A percentile compares a stretch with the other conserved stretches of the same genome.
phyloP scores from a whole-genome alignment of 805 yeast species.

The Metschnikowia rubicola region DNA sequence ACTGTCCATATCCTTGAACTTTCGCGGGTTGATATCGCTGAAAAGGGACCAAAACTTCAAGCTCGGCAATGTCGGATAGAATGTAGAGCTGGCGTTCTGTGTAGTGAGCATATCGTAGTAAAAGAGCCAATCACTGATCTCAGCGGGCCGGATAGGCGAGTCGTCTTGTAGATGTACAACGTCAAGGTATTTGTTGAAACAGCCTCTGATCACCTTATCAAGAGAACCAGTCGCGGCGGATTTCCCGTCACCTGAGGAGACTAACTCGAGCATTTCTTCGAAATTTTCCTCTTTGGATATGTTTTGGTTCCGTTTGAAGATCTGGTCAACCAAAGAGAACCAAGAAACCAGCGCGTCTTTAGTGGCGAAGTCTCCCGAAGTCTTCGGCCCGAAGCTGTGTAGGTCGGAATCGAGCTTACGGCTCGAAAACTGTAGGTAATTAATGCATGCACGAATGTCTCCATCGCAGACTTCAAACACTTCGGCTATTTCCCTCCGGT shows the following conservation, averaged over 20 bases:
- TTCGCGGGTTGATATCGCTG: constrained; percentile 49
- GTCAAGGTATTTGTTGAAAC: constrained; percentile 63
- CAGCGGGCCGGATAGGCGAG: constrained; percentile 53
- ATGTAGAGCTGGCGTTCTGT: constrained; percentile 31
- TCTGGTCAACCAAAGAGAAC: constrained; percentile 58
- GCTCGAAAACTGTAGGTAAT: constrained; percentile 67
- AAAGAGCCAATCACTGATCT: constrained; percentile 70
- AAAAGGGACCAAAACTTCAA: constrained; percentile 63
- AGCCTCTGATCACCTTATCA: constrained; percentile 68
- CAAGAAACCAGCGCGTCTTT: constrained; percentile 68
- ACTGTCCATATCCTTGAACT: constrained; percentile 10
- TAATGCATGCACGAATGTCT: constrained; percentile 83
- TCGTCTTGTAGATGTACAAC: constrained; percentile 62
- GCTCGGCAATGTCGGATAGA: constrained; percentile 56
- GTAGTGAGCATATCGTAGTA: constrained; percentile 59
- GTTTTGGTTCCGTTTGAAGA: constrained; percentile 54
- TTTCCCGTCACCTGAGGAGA: constrained; percentile 40
- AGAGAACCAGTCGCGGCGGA: constrained; percentile 40
- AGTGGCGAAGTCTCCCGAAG: constrained; percentile 14
- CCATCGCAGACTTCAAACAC: constrained; percentile 70
- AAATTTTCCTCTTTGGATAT: constrained; percentile 47
- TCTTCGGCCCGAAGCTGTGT: constrained; percentile 1
- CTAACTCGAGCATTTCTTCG: constrained; percentile 40
- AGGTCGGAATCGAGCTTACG: constrained; percentile 15
- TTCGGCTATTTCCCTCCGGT: constrained; percentile 54